A percentile compares a stretch with the other conserved stretches of the same genome.
These are phyloP conservation scores for Asterochloris erici DNA, from an alignment of 139 green algal species.

Conservation along the genomic window DNA sequence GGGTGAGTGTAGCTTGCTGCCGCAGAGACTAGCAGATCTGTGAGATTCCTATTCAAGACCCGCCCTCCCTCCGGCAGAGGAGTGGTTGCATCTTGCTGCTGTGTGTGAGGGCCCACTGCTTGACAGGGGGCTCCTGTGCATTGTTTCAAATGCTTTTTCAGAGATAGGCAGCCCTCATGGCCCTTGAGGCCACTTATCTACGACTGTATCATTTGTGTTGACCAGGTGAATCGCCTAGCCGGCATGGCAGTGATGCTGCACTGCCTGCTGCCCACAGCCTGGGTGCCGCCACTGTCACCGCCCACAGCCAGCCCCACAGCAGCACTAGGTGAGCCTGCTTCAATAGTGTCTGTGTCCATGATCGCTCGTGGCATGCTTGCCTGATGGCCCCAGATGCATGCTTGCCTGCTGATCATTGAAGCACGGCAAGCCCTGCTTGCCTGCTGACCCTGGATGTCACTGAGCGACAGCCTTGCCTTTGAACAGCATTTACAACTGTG, in stretches of 20 bases:
- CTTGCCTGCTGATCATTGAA: neutral
- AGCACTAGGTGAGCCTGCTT: neutral
- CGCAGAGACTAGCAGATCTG: neutral
- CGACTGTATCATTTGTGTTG: neutral
- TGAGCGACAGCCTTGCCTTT: too few species aligned
- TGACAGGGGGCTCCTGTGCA: neutral
- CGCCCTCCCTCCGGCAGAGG: neutral
- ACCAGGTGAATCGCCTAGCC: constrained; percentile 84
- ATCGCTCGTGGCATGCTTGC: neutral
- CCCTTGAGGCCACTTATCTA: too few species aligned
- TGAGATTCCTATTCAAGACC: too few species aligned
- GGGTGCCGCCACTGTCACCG: constrained; percentile 66
- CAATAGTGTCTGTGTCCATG: neutral
- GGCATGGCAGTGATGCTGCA: constrained; percentile 76
- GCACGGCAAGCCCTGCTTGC: neutral
- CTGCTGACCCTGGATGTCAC: too few species aligned
- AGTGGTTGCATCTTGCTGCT: neutral
- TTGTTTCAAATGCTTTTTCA: neutral
- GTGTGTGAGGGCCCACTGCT: neutral
- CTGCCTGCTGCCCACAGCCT: constrained; percentile 74
- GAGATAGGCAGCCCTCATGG: too few species aligned
- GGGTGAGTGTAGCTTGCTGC: neutral
- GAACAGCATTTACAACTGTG: too few species aligned
- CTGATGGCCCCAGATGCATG: neutral
- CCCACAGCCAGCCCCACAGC: neutral